Percentiles rank a stretch among this genome's conserved stretches.
These are phyloP conservation scores for Quercus rubra DNA, from an alignment of 306 rosid genomes.

Conservation along the genomic window DNA sequence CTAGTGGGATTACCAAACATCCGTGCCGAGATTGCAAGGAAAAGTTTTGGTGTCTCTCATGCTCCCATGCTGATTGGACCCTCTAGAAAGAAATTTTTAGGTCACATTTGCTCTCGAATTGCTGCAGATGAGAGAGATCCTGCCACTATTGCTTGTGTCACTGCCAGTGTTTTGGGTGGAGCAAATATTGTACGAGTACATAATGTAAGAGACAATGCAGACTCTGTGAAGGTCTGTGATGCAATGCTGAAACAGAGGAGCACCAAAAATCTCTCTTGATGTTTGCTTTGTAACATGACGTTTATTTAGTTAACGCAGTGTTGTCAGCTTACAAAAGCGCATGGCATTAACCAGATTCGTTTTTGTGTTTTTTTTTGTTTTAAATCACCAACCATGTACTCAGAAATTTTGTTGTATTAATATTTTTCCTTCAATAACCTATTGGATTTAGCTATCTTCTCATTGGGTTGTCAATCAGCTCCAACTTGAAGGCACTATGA, in stretches of 20 bases:
- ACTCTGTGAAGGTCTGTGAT: conserved; percentile 79
- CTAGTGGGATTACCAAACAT: conserved; percentile 55
- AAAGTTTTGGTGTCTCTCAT: conserved; percentile 66
- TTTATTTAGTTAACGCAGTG: not conserved
- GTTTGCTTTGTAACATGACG: not conserved
- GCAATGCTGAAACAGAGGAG: conserved; percentile 52
- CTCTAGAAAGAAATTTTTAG: conserved; percentile 81
- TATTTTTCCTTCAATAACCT: not conserved
- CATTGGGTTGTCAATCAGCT: not conserved
- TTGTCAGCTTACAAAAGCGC: not conserved
- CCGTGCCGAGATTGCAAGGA: conserved; percentile 51
- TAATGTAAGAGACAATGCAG: conserved; percentile 70
- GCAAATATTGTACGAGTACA: conserved; percentile 90
- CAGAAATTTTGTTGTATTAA: not conserved
- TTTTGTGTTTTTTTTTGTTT: not conserved
- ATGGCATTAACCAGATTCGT: not conserved
- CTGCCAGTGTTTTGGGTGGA: conserved; percentile 61
- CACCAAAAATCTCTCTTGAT: not conserved
- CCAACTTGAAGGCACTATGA: not conserved
- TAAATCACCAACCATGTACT: not conserved
- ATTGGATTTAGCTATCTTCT: not conserved
- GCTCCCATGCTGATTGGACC: conserved; percentile 83
- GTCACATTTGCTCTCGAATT: conserved; percentile 54
- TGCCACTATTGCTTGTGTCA: conserved; percentile 74
- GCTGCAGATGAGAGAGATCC: conserved; percentile 67